Evolutionary conservation across 1,284 basidiomycete genomes (phyloP), one percentile per base, ranked within the genome.

Genomic region (Leccinum griseonigrum): DNA sequence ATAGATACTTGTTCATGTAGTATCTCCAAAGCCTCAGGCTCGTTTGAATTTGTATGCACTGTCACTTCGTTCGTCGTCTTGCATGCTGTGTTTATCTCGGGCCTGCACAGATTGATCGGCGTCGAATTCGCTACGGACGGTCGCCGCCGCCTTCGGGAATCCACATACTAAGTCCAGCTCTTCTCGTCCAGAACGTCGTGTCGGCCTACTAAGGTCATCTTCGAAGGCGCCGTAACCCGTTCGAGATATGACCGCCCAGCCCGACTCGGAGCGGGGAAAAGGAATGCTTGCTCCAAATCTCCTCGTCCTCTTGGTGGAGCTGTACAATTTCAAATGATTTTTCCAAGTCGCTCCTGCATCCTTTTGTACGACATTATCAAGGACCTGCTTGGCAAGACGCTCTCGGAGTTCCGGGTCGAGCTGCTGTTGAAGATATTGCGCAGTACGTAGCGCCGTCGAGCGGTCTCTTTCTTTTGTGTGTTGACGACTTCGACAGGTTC

Each of bases 331-430:
- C 70, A 26, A 26, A 26, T 26, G 22, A 26, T 26, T 26, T 26
- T 26, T 26, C 22, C 92, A 94, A 74, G 92, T 98, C 29, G 84
- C 53, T 94, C 94, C 1, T 93, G 89, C 62, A 81, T 91, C 4
- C 81, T 99, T 22, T 79, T 98, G 51, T 98, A 96, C 76, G 97
- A 98, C 72, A 75, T 98, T 55, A 89, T 99, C 66, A 87, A 92
- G 3, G 82, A 84, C 7, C 83, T 98, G 60, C 81, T 99, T 54
- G 80, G 85, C 6, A 79, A 79, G 31, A 78, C 84, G 8, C 73
- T 96, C 61, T 81, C 82, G 0, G 96, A 98, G 74, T 84, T 90
- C 56, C 85, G 87, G 54, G 91, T 98, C 3, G 97, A 99, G 74
- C 79, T 97, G 1, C 69, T 99, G 59, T 81, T 98, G 60, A 95